Conservation (phyloP, 1,284 basidiomycete species). For the Neonothopanus nambi region DNA sequence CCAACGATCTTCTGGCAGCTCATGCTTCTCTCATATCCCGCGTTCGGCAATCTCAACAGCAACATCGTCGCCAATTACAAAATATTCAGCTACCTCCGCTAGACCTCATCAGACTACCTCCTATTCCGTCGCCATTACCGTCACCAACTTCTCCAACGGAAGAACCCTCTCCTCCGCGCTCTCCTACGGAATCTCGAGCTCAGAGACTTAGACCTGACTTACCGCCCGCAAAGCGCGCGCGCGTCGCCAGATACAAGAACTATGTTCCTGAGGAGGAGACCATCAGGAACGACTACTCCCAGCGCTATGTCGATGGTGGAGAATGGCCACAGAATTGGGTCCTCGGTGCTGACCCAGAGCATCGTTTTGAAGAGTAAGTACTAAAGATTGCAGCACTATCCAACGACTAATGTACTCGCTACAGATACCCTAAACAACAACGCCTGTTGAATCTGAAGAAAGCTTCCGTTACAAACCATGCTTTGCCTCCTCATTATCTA, state of each 20-base stretch:
- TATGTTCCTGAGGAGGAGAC: conserved; percentile 92
- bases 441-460: conserved; percentile 80
- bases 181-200: conserved; percentile 42
- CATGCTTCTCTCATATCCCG: conserved; percentile 38
- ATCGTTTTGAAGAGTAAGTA: conserved; percentile 88
- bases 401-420: conserved; percentile 2
- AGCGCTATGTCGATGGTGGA: conserved; percentile 86
- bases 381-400: conserved; percentile 1
- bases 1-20: conserved; percentile 49
- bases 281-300: conserved; percentile 92
- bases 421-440: conserved; percentile 89
- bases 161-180: conserved; percentile 44
- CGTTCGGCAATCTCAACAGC: conserved; percentile 36
- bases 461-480: conserved; percentile 59
- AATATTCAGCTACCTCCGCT: conserved; percentile 28
- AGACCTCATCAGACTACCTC: conserved; percentile 34
- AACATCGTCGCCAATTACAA: conserved; percentile 33
- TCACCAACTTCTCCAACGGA: conserved; percentile 42
- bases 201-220: conserved; percentile 53
- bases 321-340: conserved; percentile 93
- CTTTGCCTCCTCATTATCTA: conserved; percentile 71
- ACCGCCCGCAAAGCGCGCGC: conserved; percentile 68
- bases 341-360: conserved; percentile 80
- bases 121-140: conserved; percentile 45
- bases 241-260: conserved; percentile 66